Evolutionary conservation across 2,329 filamentous ascomycete species (phyloP), one percentile per base, ranked within the genome.

Genomic region (Curvularia hawaiiensis): DNA sequence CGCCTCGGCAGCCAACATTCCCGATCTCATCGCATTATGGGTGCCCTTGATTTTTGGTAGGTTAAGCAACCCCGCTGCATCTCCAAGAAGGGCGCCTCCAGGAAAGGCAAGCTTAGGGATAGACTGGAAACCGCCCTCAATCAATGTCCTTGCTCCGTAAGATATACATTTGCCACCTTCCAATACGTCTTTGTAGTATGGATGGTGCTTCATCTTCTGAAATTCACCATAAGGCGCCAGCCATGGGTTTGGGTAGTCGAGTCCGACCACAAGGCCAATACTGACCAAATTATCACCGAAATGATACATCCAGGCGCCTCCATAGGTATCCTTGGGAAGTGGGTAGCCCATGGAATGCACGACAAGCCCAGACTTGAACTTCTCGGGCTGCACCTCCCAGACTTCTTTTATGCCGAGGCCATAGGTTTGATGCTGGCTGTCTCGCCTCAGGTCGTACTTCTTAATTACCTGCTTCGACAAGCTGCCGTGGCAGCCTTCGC

Each of bases 301-400:
- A 78, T 99, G 95, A 74, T 99, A 99, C 91, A 99, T 93, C 88
- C 92, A 99, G n/a, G 91, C 92, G 64, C 95, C 95, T 65, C 95
- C 95, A 74, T 99, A 99, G 9, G 93, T 95, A 73, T 98, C 90
- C 67, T 84, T 86, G 16, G 92, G 86, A 44, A 99, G 79, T 20
- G 95, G 95, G 72, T 96, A 98, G 20, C 95, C 95, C 88, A 99
- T 87, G 4, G 92, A 90, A 80, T 99, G 95, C 4, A 88, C 86
- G 45, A 98, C 86, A 65, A 94, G 82, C 52, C 95, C 95, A 72
- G 90, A 90, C 60, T 89, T 84, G 79, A 97, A 98, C 78, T 96
- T 98, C 68, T 91, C 92, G 0, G 95, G 92, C 68, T 92, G 86
- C 31, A 99, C 85, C 78, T 99, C 95, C 95, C 95, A 99, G 0